Conservation (phyloP, 805 yeast species). For the Pichia cephalocereana region DNA sequence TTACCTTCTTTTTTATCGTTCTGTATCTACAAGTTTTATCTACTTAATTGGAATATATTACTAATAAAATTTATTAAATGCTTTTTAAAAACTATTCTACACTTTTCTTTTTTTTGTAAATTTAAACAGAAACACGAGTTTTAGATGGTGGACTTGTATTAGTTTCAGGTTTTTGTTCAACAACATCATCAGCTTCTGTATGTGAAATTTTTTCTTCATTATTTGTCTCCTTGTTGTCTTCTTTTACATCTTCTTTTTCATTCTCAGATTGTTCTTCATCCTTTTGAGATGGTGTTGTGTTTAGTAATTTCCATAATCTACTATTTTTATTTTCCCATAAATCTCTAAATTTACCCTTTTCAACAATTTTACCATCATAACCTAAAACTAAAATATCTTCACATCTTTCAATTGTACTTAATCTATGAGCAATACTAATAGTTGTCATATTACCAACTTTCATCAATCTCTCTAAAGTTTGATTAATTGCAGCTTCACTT, state of each 20-base stretch:
- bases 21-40: too few species aligned
- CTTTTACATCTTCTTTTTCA: neutral
- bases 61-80: too few species aligned
- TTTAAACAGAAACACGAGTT: neutral
- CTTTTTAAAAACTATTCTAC: too few species aligned
- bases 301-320: constrained; percentile 24
- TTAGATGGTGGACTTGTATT: neutral
- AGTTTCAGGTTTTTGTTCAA: neutral
- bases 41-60: too few species aligned
- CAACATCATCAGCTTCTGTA: neutral
- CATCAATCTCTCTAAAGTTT: constrained; percentile 52
- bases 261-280: constrained; percentile 2
- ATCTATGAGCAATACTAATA: constrained; percentile 85
- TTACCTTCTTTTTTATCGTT: too few species aligned
- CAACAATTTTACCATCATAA: constrained; percentile 66
- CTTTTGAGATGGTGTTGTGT: constrained; percentile 13
- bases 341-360: constrained; percentile 59
- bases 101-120: too few species aligned
- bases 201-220: neutral
- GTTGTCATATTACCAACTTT: constrained; percentile 43
- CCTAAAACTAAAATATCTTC: constrained; percentile 78
- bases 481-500: constrained; percentile 77
- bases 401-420: constrained; percentile 78
- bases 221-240: neutral
- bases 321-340: constrained; percentile 36